A percentile compares a stretch with the other conserved stretches of the same genome.
Evolutionary conservation across 345 rosid genomes (phyloP).

Genomic region (Salix dunnii): DNA sequence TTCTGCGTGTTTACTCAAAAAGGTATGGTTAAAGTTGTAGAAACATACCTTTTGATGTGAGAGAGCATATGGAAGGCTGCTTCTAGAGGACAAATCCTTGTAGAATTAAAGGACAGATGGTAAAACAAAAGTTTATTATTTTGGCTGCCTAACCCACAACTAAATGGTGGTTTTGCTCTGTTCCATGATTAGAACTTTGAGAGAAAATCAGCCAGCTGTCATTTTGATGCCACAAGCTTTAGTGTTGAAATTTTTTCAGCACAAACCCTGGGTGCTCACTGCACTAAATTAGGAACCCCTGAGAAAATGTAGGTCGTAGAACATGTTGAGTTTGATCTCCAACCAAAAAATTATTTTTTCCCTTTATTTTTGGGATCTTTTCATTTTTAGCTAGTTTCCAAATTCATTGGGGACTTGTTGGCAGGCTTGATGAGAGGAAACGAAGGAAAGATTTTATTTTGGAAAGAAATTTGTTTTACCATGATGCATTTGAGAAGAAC

Average conservation of each 20-base stretch:
- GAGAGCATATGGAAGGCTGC: not conserved
- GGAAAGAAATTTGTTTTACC: slow-evolving; percentile 76
- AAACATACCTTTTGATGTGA: not conserved
- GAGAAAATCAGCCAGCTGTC: not conserved
- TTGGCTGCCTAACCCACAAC: not conserved
- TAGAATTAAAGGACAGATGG: not conserved
- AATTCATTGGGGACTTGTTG: slow-evolving; percentile 18
- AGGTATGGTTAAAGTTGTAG: slow-evolving; percentile 37
- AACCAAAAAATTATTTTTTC: not conserved
- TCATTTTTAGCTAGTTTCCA: not conserved
- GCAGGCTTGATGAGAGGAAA: slow-evolving; percentile 96
- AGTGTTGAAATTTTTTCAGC: not conserved
- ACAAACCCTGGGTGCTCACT: not conserved
- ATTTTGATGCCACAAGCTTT: not conserved
- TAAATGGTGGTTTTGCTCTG: not conserved
- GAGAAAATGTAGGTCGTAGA: not conserved
- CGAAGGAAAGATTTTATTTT: slow-evolving; percentile 84
- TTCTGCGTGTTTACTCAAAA: slow-evolving; percentile 75
- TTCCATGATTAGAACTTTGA: not conserved
- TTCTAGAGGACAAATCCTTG: not conserved
- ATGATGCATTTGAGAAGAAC: slow-evolving; percentile 63
- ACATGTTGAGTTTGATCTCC: not conserved
- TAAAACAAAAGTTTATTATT: not conserved
- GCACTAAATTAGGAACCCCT: not conserved
- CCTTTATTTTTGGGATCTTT: not conserved